Base-by-base conservation (phyloP, 2,329 filamentous ascomycete species). In the Penicillium freii region DNA sequence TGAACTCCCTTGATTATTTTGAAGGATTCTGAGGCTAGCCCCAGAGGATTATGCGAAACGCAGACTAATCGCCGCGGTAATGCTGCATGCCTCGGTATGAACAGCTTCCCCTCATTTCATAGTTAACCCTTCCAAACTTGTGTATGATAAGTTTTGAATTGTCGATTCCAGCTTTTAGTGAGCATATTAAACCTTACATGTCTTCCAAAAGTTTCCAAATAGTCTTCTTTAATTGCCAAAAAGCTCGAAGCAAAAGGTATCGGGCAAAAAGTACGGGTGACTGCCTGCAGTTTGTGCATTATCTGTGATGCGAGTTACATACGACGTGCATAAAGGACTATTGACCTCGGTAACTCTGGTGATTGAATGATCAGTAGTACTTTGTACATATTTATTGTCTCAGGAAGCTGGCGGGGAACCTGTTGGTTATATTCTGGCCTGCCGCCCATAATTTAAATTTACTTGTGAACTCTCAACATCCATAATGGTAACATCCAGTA, bases 1-100 rank as follows among this genome's bases (percentile, higher is more conserved):
- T 65, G 89, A 88, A 56, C 65, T 87, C n/a, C 69, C 68, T 36
- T 72, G 27, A 64, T 48, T 36, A 5, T 21, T 27, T 2, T 3
- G 54, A 36, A 29, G 11, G 1, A 17, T 42, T 36, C 3, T 17
- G 8, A 7, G 34, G 17, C 5, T n/a, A 39, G 34, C 42, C 34
- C 29, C 27, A 38, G 36, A 49, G 15, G 27, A 55, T 54, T 62
- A 55, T 29, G 51, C 25, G 9, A 44, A 21, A n/a, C 5, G 11
- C 43, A 19, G 6, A 25, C 19, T 19, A 45, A 4, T 34, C 15
- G 33, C 27, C 19, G 31, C n/a, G 31, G 33, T n/a, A 15, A 6
- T 9, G 17, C 11, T 17, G 17, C 11, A 31, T 27, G 23, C 49
- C 54, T 53, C 49, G 34, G 48, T n/a, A 21, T 38, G 31, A 13